These are phyloP conservation scores for Trypanosoma platydactyli DNA, from an alignment of 208 protist genomes.

Conservation along the genomic window DNA sequence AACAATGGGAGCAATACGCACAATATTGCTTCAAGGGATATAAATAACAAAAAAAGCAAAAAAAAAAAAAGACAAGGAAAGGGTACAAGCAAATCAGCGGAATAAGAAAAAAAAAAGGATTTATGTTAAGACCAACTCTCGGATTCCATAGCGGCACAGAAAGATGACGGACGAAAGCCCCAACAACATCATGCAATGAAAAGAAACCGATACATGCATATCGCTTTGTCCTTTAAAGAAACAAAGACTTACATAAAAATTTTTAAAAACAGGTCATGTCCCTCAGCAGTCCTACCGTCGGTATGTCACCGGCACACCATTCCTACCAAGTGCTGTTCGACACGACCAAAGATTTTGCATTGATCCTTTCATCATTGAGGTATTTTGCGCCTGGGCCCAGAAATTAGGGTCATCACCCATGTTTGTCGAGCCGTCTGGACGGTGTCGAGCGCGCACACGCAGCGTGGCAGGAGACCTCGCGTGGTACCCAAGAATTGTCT, in stretches of 20 bases:
- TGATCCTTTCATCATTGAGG: constrained; percentile 58
- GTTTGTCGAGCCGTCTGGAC: constrained; percentile 82
- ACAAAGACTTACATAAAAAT: not conserved
- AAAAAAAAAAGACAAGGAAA: not conserved
- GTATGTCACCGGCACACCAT: constrained; percentile 67
- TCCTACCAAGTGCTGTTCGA: constrained; percentile 66
- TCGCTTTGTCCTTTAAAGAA: not conserved
- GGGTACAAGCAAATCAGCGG: no score
- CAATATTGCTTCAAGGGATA: no score
- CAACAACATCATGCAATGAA: no score
- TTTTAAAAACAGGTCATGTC: constrained; percentile 8
- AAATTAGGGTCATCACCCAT: constrained; percentile 82
- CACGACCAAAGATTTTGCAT: constrained; percentile 83
- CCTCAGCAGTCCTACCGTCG: constrained; percentile 31
- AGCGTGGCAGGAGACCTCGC: constrained; percentile 47
- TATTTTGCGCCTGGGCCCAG: constrained; percentile 59
- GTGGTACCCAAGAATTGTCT: constrained; percentile 83
- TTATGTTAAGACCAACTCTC: not conserved
- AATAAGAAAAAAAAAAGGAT: constrained; percentile 10
- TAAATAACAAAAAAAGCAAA: not conserved
- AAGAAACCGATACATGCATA: no score
- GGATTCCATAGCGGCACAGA: no score
- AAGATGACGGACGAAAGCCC: no score
- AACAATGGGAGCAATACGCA: not conserved
- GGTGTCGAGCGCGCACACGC: constrained; percentile 84